Evolutionary conservation across 2,329 filamentous ascomycete species (phyloP).

Genomic region (Aspergillus uvarum): DNA sequence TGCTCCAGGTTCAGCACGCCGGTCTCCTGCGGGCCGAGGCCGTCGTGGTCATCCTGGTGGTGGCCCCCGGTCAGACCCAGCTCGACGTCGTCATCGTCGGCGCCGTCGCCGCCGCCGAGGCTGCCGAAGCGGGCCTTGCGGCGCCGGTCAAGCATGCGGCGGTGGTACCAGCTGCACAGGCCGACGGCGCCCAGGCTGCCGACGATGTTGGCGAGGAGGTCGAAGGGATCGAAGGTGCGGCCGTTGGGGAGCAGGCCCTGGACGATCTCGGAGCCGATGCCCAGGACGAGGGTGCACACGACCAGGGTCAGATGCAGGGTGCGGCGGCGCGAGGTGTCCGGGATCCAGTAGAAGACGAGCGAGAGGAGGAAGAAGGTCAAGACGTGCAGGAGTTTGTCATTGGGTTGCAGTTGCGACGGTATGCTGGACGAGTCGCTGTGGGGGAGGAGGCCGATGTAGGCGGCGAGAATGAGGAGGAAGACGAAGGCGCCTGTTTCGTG

Average conservation of each 20-base stretch:
- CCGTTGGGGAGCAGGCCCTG: conserved; percentile 67
- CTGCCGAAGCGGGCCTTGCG: conserved; percentile 71
- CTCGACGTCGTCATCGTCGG: conserved; percentile 65
- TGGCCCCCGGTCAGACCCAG: conserved; percentile 57
- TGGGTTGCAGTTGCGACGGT: conserved; percentile 58
- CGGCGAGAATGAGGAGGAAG: conserved; percentile 69
- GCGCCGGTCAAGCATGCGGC: conserved; percentile 88
- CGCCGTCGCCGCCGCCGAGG: conserved; percentile 54
- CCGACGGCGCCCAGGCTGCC: conserved; percentile 72
- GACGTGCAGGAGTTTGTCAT: conserved; percentile 88
- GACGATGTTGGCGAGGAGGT: conserved; percentile 83
- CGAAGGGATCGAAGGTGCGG: conserved; percentile 72
- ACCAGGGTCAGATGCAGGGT: conserved; percentile 79
- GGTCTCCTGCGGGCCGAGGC: conserved; percentile 58
- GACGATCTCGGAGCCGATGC: conserved; percentile 59
- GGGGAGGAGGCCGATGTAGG: conserved; percentile 74
- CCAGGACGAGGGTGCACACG: conserved; percentile 67
- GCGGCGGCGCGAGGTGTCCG: conserved; percentile 85
- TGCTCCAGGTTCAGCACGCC: conserved; percentile 70
- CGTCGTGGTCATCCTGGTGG: conserved; percentile 38
- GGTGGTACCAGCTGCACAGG: conserved; percentile 87
- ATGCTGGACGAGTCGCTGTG: conserved; percentile 39
- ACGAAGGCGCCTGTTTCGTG: conserved; percentile 59
- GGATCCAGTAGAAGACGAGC: conserved; percentile 86
- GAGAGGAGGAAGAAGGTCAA: conserved; percentile 89